Conservation (phyloP, 345 rosid genomes). For the Melaleuca alternifolia region DNA sequence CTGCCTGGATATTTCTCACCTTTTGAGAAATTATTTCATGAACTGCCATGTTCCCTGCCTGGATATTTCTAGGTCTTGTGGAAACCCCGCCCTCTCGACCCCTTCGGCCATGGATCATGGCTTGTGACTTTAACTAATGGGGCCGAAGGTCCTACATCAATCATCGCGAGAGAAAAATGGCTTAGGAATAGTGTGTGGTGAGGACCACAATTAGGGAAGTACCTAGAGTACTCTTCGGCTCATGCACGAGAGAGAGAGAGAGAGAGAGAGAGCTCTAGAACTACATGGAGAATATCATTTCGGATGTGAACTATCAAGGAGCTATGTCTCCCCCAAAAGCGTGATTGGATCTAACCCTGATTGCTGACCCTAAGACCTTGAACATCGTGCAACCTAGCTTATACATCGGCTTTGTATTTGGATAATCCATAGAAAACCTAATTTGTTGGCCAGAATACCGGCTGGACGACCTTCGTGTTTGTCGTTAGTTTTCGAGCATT, state of each 20-base stretch:
- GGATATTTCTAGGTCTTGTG: neutral
- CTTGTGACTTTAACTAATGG: neutral
- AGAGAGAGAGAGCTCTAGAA: neutral
- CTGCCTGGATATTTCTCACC: neutral
- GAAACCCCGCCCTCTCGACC: neutral
- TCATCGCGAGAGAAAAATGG: neutral
- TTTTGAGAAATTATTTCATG: neutral
- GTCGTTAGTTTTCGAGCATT: neutral
- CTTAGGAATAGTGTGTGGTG: neutral
- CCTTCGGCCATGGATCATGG: neutral
- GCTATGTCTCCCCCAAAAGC: neutral
- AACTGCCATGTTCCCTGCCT: neutral
- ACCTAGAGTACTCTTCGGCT: neutral
- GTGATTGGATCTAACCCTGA: neutral
- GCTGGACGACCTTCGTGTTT: neutral
- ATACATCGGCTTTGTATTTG: neutral
- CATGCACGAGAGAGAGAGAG: neutral
- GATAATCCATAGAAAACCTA: neutral
- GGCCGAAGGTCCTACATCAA: neutral
- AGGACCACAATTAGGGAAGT: neutral
- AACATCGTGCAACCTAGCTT: neutral
- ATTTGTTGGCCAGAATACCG: neutral
- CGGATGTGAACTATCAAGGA: neutral
- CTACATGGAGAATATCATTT: neutral
- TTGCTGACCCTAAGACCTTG: neutral